phyloP scores from a whole-genome alignment of 1,284 basidiomycete species.

The Cryptococcus sp. region DNA sequence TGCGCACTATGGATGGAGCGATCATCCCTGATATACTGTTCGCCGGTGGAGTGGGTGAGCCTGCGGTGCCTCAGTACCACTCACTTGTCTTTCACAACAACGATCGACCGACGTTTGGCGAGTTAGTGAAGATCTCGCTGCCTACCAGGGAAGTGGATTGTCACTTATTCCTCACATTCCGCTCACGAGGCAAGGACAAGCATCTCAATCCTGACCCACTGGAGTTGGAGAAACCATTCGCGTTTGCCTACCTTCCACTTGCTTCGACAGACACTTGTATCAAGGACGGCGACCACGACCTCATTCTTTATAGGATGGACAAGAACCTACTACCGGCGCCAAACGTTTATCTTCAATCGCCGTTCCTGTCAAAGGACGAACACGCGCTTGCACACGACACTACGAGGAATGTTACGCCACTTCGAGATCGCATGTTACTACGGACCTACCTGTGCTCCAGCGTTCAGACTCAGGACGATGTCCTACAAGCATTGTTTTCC shows the following conservation, averaged over 20 bases:
- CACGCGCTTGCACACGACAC: slow-evolving; percentile 64
- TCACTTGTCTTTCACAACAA: slow-evolving; percentile 87
- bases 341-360: slow-evolving; percentile 69
- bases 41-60: slow-evolving; percentile 82
- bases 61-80: slow-evolving; percentile 74
- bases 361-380: slow-evolving; percentile 61
- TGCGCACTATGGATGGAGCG: slow-evolving; percentile 73
- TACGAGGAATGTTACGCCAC: slow-evolving; percentile 64
- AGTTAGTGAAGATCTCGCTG: slow-evolving; percentile 84
- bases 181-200: slow-evolving; percentile 65
- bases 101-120: slow-evolving; percentile 85
- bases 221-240: slow-evolving; percentile 72
- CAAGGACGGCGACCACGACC: slow-evolving; percentile 84
- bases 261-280: slow-evolving; percentile 76
- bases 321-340: slow-evolving; percentile 63
- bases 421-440: slow-evolving; percentile 77
- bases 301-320: slow-evolving; percentile 80
- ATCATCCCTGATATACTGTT: slow-evolving; percentile 70
- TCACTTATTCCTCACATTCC: slow-evolving; percentile 93
- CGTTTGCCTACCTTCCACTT: slow-evolving; percentile 88
- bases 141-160: slow-evolving; percentile 71
- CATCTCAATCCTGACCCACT: slow-evolving; percentile 33
- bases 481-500: slow-evolving; percentile 76
- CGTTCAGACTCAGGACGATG: slow-evolving; percentile 86
- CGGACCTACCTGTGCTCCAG: slow-evolving; percentile 92